Base-by-base conservation (phyloP, 2,329 filamentous ascomycete species). In the Trichophyton verrucosum region DNA sequence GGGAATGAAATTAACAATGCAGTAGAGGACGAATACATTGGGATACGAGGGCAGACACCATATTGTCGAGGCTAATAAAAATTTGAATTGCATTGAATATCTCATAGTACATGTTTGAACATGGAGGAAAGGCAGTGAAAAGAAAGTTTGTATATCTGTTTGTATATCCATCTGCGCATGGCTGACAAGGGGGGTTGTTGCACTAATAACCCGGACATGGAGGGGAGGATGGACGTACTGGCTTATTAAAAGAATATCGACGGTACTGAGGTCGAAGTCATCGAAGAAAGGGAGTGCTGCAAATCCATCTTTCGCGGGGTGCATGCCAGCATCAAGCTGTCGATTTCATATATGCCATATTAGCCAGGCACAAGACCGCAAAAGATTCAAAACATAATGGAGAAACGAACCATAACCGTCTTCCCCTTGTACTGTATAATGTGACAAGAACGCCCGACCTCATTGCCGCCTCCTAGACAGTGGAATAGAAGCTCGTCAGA, bases 351-450 rank as follows among this genome's bases (percentile, higher is more conserved):
- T 11, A 44, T 64, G 9, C 11, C 3, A 38, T 44, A 65, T 49
- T 51, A 51, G 51, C 58, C 20, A 62, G 58, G 22, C 17, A 9
- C 22, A 44, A 44, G n/a, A n/a, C 1, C 6, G n/a, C n/a, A n/a
- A 44, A 44, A n/a, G 40, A 44, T 4, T 13, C 33, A 11, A 1
- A 44, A 44, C 13, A 7, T n/a, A 44, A 44, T n/a, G 17, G 17
- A 44, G 15, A 59, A 24, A 72, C 84, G 67, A 78, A 95, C 91
- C 94, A 99, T 99, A 67, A 99, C 90, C 4, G 92, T 97, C 76
- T 99, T 99, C 64, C 94, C 94, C 77, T 97, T 99, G 82, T 99
- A 99, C 71, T 97, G 91, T 63, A 99, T 86, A 68, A 99, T 96
- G 73, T 99, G 94, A 74, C 94, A 97, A 66, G 94, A 97, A 66